phyloP scores from a whole-genome alignment of 2,329 filamentous ascomycete genomes.

The Pseudocercospora pini-densiflorae region DNA sequence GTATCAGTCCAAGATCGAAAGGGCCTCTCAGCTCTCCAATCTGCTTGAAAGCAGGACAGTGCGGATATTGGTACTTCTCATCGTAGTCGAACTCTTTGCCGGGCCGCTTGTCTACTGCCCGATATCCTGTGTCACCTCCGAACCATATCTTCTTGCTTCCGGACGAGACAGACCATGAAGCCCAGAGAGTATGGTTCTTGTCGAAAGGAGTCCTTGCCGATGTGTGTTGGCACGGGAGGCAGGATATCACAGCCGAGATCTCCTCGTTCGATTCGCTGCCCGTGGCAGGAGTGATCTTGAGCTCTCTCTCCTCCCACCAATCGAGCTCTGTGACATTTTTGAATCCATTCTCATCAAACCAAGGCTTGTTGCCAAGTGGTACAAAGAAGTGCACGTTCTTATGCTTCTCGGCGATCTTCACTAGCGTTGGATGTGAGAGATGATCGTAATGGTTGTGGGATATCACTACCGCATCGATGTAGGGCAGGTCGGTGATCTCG shows the following conservation, averaged over 20 bases:
- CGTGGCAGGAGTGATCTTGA: constrained; percentile 60
- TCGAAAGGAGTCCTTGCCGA: constrained; percentile 72
- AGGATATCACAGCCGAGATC: constrained; percentile 75
- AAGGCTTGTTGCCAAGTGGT: constrained; percentile 78
- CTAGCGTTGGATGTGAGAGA: constrained; percentile 75
- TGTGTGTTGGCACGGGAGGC: constrained; percentile 83
- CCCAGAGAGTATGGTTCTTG: constrained; percentile 79
- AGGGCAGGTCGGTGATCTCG: constrained; percentile 75
- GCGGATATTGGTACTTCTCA: constrained; percentile 68
- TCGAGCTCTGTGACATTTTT: constrained; percentile 84
- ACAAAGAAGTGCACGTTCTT: constrained; percentile 87
- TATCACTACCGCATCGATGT: constrained; percentile 75
- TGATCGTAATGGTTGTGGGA: constrained; percentile 93
- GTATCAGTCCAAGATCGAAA: constrained; percentile 89
- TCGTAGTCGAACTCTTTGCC: constrained; percentile 72
- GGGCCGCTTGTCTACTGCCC: constrained; percentile 70
- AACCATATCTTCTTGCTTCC: constrained; percentile 83
- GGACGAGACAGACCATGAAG: constrained; percentile 79
- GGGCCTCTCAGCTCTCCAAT: constrained; percentile 81
- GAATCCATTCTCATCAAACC: constrained; percentile 76
- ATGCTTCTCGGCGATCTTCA: constrained; percentile 70
- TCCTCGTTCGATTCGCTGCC: constrained; percentile 36
- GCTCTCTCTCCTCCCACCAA: constrained; percentile 87
- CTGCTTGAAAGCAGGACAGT: constrained; percentile 82
- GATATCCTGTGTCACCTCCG: constrained; percentile 86